phyloP scores from a whole-genome alignment of 768 basidiomycete genomes.

The Mycena polygramma region DNA sequence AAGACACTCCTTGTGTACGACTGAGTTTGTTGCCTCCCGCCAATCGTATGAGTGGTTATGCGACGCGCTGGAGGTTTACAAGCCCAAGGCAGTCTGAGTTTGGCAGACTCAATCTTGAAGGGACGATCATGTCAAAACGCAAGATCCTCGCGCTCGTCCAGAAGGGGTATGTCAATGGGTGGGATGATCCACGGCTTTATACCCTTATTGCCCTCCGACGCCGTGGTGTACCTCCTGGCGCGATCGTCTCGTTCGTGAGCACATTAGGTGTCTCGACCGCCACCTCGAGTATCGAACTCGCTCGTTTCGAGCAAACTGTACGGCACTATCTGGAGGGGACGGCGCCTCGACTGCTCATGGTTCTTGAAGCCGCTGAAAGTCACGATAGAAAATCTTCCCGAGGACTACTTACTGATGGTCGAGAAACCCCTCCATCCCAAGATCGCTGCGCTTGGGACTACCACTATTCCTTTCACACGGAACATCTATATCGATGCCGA shows the following conservation, averaged over 20 bases:
- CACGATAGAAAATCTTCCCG: conserved; percentile 90
- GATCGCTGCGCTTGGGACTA: conserved; percentile 86
- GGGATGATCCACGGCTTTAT: conserved; percentile 98
- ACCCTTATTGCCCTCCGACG: conserved; percentile 96
- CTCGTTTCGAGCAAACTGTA: conserved; percentile 91
- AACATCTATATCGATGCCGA: conserved; percentile 93
- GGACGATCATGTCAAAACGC: conserved; percentile 96
- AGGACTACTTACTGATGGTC: conserved; percentile 85
- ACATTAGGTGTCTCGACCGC: conserved; percentile 94
- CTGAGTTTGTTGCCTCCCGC: conserved; percentile 94
- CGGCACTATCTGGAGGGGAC: conserved; percentile 91
- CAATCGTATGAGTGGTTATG: conserved; percentile 99
- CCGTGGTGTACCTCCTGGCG: conserved; percentile 96
- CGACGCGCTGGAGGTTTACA: conserved; percentile 97
- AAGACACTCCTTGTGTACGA: conserved; percentile 97
- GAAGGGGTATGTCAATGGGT: conserved; percentile 86
- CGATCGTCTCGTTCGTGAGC: conserved; percentile 93
- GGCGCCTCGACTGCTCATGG: conserved; percentile 92
- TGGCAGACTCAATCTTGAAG: conserved; percentile 92
- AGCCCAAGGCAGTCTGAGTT: conserved; percentile 97
- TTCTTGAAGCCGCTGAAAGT: conserved; percentile 91
- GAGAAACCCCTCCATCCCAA: conserved; percentile 97
- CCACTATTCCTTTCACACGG: conserved; percentile 86
- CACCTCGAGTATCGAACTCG: conserved; percentile 84
- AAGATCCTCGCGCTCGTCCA: conserved; percentile 93